These are phyloP conservation scores for Ophiocordyceps unilateralis DNA, from an alignment of 2,329 filamentous ascomycete species.

Conservation along the genomic window DNA sequence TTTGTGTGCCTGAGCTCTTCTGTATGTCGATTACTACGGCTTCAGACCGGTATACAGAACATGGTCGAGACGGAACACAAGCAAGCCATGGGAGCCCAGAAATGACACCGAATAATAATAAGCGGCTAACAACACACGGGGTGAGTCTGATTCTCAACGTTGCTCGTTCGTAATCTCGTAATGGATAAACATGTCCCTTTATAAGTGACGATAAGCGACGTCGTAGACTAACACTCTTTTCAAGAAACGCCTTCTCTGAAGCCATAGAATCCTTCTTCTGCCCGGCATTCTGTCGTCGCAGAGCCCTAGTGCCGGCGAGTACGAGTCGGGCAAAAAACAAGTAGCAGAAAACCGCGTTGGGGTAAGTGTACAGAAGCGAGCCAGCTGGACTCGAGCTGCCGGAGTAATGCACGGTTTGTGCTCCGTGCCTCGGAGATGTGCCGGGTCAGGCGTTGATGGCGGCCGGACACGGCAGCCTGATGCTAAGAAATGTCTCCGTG, in stretches of 20 bases:
- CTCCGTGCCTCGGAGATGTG: not conserved
- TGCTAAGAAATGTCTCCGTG: not conserved
- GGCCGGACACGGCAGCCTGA: not conserved
- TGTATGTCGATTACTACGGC: not conserved
- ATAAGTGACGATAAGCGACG: too few relatives aligned
- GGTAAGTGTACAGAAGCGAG: not conserved
- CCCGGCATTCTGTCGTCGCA: not conserved
- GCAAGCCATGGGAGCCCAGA: not conserved
- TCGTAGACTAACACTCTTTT: too few relatives aligned
- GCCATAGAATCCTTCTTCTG: not conserved
- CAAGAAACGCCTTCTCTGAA: not conserved
- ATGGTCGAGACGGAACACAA: not conserved
- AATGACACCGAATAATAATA: not conserved
- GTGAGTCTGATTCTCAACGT: too few relatives aligned
- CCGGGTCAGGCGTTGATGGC: not conserved
- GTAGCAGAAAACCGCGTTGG: not conserved
- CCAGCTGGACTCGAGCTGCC: not conserved
- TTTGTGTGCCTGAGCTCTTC: not conserved
- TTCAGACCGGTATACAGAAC: not conserved
- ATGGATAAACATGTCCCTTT: not conserved
- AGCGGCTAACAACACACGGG: too few relatives aligned
- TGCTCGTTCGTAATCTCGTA: not conserved
- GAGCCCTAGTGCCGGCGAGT: too few relatives aligned
- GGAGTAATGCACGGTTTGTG: not conserved
- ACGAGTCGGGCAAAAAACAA: not conserved